phyloP scores from a whole-genome alignment of 2,329 filamentous ascomycete species.

The Neofusicoccum cordaticola region DNA sequence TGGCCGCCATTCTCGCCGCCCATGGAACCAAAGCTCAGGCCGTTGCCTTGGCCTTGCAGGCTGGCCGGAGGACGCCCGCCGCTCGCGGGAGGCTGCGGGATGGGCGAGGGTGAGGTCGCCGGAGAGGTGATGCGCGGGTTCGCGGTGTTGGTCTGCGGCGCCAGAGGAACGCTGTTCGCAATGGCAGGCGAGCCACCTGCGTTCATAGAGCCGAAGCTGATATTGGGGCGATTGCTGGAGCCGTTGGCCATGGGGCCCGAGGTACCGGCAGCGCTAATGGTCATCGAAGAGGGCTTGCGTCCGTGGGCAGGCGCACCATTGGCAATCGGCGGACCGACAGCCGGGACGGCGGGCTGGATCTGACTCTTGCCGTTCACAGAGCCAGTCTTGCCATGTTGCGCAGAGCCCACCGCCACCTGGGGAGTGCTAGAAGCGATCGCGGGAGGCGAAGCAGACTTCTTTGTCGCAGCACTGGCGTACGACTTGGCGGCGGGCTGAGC shows the following conservation, averaged over 20 bases:
- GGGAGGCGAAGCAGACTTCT: conserved; percentile 50
- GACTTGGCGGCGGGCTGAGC: conserved; percentile 56
- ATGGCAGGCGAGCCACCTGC: conserved; percentile 59
- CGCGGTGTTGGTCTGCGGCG: conserved; percentile 60
- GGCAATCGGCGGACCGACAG: conserved; percentile 57
- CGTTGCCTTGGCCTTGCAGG: conserved; percentile 66
- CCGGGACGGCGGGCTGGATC: conserved; percentile 67
- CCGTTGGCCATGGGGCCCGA: conserved; percentile 76
- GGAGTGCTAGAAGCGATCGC: conserved; percentile 51
- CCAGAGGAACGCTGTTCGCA: conserved; percentile 66
- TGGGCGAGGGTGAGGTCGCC: conserved; percentile 84
- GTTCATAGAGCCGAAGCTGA: conserved; percentile 77
- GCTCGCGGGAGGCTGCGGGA: conserved; percentile 82
- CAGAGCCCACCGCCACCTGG: conserved; percentile 55
- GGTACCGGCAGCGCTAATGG: conserved; percentile 80
- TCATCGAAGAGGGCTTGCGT: conserved; percentile 85
- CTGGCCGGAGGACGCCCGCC: conserved; percentile 78
- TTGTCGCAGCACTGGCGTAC: conserved; percentile 62
- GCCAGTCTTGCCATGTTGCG: conserved; percentile 38
- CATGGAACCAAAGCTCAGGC: conserved; percentile 79
- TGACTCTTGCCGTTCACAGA: conserved; percentile 76
- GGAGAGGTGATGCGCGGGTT: conserved; percentile 79
- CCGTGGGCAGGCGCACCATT: conserved; percentile 68
- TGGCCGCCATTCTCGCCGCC: conserved; percentile 65
- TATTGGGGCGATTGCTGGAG: conserved; percentile 58